Evolutionary conservation across 208 protist species (phyloP), one percentile per base, ranked within the genome.

Genomic region (Wallacemonas collosoma): DNA sequence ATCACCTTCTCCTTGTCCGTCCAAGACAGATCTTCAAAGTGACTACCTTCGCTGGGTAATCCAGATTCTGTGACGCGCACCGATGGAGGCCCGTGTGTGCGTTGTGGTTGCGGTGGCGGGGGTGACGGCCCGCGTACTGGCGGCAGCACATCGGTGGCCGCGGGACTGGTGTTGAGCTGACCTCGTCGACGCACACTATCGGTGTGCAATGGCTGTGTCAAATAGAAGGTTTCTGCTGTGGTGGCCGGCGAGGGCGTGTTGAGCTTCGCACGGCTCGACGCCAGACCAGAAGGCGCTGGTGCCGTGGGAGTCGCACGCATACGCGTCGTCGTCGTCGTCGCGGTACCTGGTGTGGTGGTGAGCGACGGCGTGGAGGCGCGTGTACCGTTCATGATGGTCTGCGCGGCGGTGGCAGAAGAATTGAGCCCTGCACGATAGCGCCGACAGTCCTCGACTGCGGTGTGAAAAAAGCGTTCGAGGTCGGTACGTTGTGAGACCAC

Each of bases 1-100:
- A 95, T 95, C 17, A 95, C 83, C 72, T 88, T 89, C 54, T 95
- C 90, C 69, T 95, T 95, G 70, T 93, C 90, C 17, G 84, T 79
- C 87, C 90, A 95, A 15, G 83, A 65, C 9, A 95, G 65, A 17
- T 91, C 82, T 2, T 82, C 79, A 60, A 94, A 75, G 72, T 80
- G 84, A 15, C 55, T 80, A 5, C 77, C 15, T 63, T 67, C 70
- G 2, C 40, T 26, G 3, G 71, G 63, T 39, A 56, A 11, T 12
- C 69, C 14, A n/a, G 62, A 12, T 38, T 43, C 40, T n/a, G 2
- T 55, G 17, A 26, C 26, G 26, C 26, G 26, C 26, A 26, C 26
- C 26, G 26, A 26, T 26, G 26, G 26, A 26, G 26, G 26, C 26
- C 26, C 26, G 26, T 26, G 26, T 26, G 26, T 26, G 26, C 66